Percentiles rank a stretch among this genome's conserved stretches.
Evolutionary conservation across 768 basidiomycete species (phyloP).

Genomic region (Boletus huronensis): DNA sequence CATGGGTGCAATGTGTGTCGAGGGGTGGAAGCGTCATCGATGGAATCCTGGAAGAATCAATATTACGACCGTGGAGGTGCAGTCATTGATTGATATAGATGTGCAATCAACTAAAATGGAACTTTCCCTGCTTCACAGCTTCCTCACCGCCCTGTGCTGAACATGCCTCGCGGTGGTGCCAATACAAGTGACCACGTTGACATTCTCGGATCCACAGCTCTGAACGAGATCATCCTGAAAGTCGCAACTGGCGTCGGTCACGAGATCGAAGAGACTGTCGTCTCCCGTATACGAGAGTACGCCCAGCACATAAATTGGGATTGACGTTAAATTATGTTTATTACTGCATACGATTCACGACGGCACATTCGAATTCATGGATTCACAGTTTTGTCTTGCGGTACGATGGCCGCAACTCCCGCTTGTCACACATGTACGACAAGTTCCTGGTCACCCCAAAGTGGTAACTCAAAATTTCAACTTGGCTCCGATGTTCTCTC

Average conservation of each 20-base stretch:
- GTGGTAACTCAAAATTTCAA: neutral
- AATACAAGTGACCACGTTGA: constrained; percentile 92
- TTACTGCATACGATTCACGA: neutral
- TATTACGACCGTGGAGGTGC: constrained; percentile 82
- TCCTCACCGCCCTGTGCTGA: constrained; percentile 70
- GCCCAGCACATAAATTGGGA: constrained; percentile 77
- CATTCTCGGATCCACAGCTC: constrained; percentile 67
- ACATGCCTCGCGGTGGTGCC: constrained; percentile 84
- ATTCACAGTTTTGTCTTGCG: neutral
- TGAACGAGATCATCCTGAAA: constrained; percentile 90
- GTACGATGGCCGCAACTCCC: neutral
- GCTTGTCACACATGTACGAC: neutral
- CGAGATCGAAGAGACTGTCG: constrained; percentile 64
- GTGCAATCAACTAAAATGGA: constrained; percentile 1
- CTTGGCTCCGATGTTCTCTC: constrained; percentile 5
- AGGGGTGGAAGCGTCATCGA: constrained; percentile 83
- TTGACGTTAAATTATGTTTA: constrained; percentile 26
- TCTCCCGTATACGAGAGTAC: constrained; percentile 78
- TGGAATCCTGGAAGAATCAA: constrained; percentile 94
- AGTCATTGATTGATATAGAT: constrained; percentile 12
- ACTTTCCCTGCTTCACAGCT: constrained; percentile 45
- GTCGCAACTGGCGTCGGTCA: constrained; percentile 82
- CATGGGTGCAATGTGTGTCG: constrained; percentile 93
- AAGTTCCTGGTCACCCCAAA: neutral
- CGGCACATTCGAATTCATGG: constrained; percentile 1